Base-by-base conservation (phyloP, 2,329 filamentous ascomycete genomes). In the Exophiala calicioides region DNA sequence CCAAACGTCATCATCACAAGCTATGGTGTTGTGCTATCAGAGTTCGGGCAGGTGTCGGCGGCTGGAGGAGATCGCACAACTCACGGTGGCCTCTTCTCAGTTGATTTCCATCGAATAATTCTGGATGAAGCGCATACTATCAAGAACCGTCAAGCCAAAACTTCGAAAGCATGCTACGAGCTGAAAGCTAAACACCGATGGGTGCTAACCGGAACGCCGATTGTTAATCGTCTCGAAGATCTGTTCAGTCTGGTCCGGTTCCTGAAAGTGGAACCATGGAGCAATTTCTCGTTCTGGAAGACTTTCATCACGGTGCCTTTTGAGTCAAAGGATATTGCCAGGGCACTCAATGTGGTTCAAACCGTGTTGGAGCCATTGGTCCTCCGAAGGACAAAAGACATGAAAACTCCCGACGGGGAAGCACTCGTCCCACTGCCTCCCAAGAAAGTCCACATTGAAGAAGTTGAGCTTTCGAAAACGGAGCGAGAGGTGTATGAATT, bases 271-370 rank as follows among this genome's bases (percentile, higher is more conserved):
- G 91, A 97, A 64, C 93, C 93, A 0, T 98, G 93, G 93, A 93
- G 86, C 61, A 97, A 97, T 65, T 98, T 98, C 66, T 95, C 90
- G 0, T 98, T 95, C 70, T 98, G 93, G 93, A 90, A 90, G 64
- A 97, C 93, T 0, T 98, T 98, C 65, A 97, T 98, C 62, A 98
- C 93, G 0, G 85, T 95, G 1, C 93, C 93, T 0, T 98, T 98
- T 56, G 93, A 98, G 66, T 91, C 89, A 0, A 93, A 93, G 57
- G 87, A 98, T 54, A 96, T 95, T 63, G 82, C 96, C 58, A 84
- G 90, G 3, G 93, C 93, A 1, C 75, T 98, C 5, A 93, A 97
- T 63, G 93, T 98, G 2, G 93, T 98, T 1, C 93, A 98, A 65
- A 98, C 91, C 0, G 91, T 98, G 0, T 72, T 98, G 4, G 93